Evolutionary conservation across 2,329 filamentous ascomycete species (phyloP), one percentile per base, ranked within the genome.

Genomic region (Neurospora sp.): DNA sequence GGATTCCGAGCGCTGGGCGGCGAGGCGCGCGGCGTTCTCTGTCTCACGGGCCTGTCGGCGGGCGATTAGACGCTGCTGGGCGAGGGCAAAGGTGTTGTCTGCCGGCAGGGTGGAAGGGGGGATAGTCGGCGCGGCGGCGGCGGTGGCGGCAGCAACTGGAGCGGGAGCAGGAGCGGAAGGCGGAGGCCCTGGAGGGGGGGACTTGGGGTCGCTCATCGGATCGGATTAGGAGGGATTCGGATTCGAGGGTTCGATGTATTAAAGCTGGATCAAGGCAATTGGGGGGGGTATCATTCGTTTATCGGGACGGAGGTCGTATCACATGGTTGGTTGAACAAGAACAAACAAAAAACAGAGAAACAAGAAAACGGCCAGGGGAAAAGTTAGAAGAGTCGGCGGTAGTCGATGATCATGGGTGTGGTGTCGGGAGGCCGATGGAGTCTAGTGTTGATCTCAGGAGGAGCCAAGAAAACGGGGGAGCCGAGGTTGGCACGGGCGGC

Each of bases 21-120:
- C 82, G 73, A 87, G 79, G 67, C 84, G 86, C 70, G 87, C 83
- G 75, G 86, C 88, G 69, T 86, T 83, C 77, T 89, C 86, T 72
- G 85, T 85, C 80, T 93, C 92, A 79, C 92, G 91, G 72, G 89
- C 89, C 78, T 88, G 87, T 77, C 93, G 92, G 76, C 93, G 92
- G 75, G 91, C 91, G 74, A 91, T 87, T 71, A 97, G 89, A 79
- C 94, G 92, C 82, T 92, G 87, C 83, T 97, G 94, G 74, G 95
- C 95, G 79, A 92, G 91, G 80, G 92, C 90, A 82, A 97, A 97
- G 81, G 91, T 71, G 57, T 75, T 72, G 62, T 66, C n/a, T 33
- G 52, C 12, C 12, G 74, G 95, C 95, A 79, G 92, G 91, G 80
- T 91, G 90, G 82, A 97, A 97, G 81, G 91, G 69, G 57, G 73